phyloP scores from a whole-genome alignment of 441 rosid genomes.

The Codiaeum variegatum region DNA sequence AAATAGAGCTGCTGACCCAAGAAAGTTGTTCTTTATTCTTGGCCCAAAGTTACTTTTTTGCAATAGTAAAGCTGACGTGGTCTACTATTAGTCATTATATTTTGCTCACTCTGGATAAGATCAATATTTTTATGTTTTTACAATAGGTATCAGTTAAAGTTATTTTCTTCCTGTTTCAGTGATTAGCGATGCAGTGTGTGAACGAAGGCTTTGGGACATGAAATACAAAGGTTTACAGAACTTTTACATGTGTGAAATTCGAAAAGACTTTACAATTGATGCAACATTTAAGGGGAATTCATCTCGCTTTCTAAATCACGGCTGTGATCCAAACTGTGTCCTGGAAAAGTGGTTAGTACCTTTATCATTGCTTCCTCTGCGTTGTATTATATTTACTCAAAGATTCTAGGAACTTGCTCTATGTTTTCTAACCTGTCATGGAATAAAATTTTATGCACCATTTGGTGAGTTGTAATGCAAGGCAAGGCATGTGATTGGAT shows the following conservation, averaged over 20 bases:
- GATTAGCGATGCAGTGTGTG: conserved; percentile 78
- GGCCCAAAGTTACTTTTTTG: no score
- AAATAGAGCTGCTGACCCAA: no score
- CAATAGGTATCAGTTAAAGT: not conserved
- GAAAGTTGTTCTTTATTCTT: no score
- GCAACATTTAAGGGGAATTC: conserved; percentile 92
- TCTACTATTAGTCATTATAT: not conserved
- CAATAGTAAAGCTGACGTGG: no score
- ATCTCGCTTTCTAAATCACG: conserved; percentile 90
- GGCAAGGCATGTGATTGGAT: no score
- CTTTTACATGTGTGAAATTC: conserved; percentile 97
- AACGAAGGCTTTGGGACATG: conserved; percentile 98
- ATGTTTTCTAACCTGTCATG: no score
- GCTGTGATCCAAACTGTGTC: conserved; percentile 85
- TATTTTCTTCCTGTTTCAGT: conserved; percentile 46
- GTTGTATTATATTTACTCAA: not conserved
- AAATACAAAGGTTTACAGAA: conserved; percentile 68
- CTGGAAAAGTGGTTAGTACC: conserved; percentile 80
- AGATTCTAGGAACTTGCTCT: not conserved
- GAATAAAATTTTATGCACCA: no score
- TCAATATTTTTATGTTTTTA: not conserved
- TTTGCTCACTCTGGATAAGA: not conserved
- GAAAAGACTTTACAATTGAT: conserved; percentile 91
- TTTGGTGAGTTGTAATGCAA: no score
- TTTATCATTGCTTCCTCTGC: conserved; percentile 11